Base-by-base conservation (phyloP, 345 rosid genomes). In the Corymbia maculata region DNA sequence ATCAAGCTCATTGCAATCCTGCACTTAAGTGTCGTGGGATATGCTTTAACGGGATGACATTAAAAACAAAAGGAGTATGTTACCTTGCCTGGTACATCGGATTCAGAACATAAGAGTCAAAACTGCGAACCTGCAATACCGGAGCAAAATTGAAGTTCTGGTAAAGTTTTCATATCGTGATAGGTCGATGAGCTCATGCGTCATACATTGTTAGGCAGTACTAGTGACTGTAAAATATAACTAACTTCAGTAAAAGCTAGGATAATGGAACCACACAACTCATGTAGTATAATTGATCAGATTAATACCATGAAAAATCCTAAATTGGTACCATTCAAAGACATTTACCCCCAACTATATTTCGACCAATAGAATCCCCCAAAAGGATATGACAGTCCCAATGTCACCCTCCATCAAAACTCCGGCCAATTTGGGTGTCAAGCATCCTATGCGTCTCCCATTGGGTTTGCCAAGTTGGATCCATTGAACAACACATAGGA, bases 21-120 rank as follows among this genome's bases (percentile, higher is more conserved):
- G 26, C 19, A 42, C 28, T 42, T 75, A 42, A 75, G 84, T 19
- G 49, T 42, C 42, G 28, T 42, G 49, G 24, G 49, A 42, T 36
- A 16, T 28, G 42, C 84, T 19, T 19, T 19, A 75, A 42, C 42
- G 28, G 84, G 84, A 75, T 75, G 52, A 52, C 52, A 19, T 17
- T 51, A 70, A 70, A 64, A 17, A 79, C 14, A 82, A n/a, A 19
- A 52, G 85, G 51, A 79, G 26, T 19, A 42, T 13, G 42, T 79
- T 51, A 97, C 99, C 99, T 95, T 87, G 95, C 95, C 90, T 96
- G 93, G 86, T 98, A 98, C 99, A 98, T 98, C 55, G 90, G 98
- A 92, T 96, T 92, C 93, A 98, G 93, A 84, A 93, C 93, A 64
- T 93, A 94, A 53, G 90, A 90, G 88, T 97, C 95, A 89, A 95